These are phyloP conservation scores for Verbena officinalis DNA, from an alignment of 257 asterid species.

Conservation along the genomic window DNA sequence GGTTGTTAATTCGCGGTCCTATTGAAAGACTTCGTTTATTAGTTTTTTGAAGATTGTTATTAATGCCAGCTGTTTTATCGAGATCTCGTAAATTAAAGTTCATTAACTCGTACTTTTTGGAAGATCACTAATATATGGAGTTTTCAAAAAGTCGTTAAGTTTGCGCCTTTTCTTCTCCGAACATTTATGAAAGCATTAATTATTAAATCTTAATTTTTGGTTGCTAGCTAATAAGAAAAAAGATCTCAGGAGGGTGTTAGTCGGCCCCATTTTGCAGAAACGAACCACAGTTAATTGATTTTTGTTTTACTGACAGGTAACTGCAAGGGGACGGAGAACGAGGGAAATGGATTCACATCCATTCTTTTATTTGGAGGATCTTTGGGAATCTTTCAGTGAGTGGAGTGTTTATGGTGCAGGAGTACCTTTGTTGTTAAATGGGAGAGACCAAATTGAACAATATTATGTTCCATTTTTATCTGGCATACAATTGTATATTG, in stretches of 20 bases:
- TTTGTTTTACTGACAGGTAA: conserved; percentile 42
- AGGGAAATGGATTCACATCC: conserved; percentile 42
- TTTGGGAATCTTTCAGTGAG: conserved; percentile 62
- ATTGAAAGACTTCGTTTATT: conserved; percentile 4
- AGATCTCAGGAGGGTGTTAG: not conserved
- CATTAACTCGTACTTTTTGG: not conserved
- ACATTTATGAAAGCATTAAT: conserved; percentile 9
- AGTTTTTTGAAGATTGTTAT: conserved; percentile 13
- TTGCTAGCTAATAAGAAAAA: conserved; percentile 13
- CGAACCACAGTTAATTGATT: conserved; percentile 7
- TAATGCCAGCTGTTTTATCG: not conserved
- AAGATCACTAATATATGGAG: not conserved
- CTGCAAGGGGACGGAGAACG: conserved; percentile 34
- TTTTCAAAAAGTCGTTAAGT: conserved; percentile 14
- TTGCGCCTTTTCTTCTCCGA: not conserved
- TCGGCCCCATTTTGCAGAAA: conserved; percentile 18
- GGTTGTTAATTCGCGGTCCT: conserved; percentile 7
- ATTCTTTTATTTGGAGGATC: conserved; percentile 63
- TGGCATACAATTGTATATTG: conserved; percentile 73
- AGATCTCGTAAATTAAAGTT: not conserved
- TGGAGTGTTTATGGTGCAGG: conserved; percentile 75
- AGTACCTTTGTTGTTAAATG: conserved; percentile 60
- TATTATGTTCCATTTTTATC: conserved; percentile 79
- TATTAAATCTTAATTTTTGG: conserved; percentile 16
- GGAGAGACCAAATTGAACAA: conserved; percentile 52